Base-by-base conservation (phyloP, 345 rosid genomes). In the Bruguiera sexangula region DNA sequence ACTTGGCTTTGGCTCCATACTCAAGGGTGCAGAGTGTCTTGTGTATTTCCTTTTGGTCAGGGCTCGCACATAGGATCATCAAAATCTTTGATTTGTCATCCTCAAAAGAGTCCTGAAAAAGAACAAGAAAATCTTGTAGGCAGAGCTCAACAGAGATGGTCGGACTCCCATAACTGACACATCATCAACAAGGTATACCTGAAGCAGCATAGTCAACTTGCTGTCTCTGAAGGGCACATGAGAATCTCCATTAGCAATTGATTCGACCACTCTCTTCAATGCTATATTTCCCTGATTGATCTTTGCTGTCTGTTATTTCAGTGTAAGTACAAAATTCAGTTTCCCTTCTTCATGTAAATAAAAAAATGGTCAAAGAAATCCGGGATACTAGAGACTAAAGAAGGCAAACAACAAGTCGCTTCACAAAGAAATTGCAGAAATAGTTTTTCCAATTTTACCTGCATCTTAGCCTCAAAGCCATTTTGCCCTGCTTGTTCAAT, bases 201-300 rank as follows among this genome's bases (percentile, higher is more conserved):
- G 99, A 34, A 95, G 85, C 72, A 95, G 83, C 99, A 95, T 92
- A 0, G 99, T 95, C 66, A 95, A 75, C 74, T 92, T 95, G 82
- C 99, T 95, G 76, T 95, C 99, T 79, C 99, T 87, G 65, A 95
- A 95, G 58, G 99, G 99, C 18, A 95, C 99, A 46, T 95, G 99
- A 55, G 99, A 90, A 78, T 92, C 99, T 58, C 97, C 97, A 84
- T 95, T 95, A 55, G 98, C 97, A 69, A 95, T 95, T 18, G 99
- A 95, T 63, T 95, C 99, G 19, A 95, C 99, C 15, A 95, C 99
- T 80, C 99, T 87, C 78, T 90, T 95, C 70, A 95, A 68, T 43
- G 99, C 97, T 69, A 83, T 87, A 74, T 95, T 95, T 11, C 99
- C 99, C 77, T 92, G 99, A 75, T 95, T 95, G 68, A 95, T 95